These are phyloP conservation scores for Dactylellina cionopaga DNA, from an alignment of 2,329 filamentous ascomycete species.

Conservation along the genomic window DNA sequence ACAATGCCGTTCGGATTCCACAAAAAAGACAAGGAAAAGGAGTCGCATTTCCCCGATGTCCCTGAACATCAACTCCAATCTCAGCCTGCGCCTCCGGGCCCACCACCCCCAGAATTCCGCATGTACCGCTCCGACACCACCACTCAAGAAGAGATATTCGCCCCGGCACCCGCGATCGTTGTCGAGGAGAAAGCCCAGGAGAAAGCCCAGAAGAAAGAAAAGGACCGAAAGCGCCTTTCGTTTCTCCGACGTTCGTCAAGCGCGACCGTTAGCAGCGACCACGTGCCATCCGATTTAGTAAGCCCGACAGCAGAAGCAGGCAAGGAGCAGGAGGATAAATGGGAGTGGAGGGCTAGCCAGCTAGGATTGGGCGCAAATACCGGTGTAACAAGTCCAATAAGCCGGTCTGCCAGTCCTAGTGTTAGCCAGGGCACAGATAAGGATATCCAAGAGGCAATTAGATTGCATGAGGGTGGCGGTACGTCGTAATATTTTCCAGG, in stretches of 20 bases:
- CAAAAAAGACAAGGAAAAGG: slow-evolving; percentile 36
- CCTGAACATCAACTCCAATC: neutral
- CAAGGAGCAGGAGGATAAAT: slow-evolving; percentile 50
- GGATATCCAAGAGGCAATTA: slow-evolving; percentile 92
- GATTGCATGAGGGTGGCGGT: slow-evolving; percentile 83
- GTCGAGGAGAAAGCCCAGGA: slow-evolving; percentile 58
- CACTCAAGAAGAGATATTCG: slow-evolving; percentile 77
- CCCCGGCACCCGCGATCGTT: slow-evolving; percentile 60
- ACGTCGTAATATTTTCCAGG: too few species aligned
- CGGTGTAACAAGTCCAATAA: neutral
- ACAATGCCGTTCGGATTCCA: slow-evolving; percentile 50
- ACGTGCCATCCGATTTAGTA: slow-evolving; percentile 31
- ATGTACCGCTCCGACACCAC: slow-evolving; percentile 79
- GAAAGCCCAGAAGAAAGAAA: slow-evolving; percentile 46
- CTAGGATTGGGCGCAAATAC: slow-evolving; percentile 13
- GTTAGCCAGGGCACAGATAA: slow-evolving; percentile 59
- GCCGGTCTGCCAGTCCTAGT: slow-evolving; percentile 52
- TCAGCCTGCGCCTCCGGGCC: neutral
- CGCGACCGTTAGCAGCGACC: slow-evolving; percentile 21
- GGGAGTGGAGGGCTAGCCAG: slow-evolving; percentile 52
- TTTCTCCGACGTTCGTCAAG: slow-evolving; percentile 21
- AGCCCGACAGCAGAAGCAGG: slow-evolving; percentile 24
- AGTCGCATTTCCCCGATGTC: neutral
- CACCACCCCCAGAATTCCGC: slow-evolving; percentile 39
- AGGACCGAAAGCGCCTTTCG: slow-evolving; percentile 39